Base-by-base conservation (phyloP, 1,284 basidiomycete species). In the Ganoderma resinaceum region DNA sequence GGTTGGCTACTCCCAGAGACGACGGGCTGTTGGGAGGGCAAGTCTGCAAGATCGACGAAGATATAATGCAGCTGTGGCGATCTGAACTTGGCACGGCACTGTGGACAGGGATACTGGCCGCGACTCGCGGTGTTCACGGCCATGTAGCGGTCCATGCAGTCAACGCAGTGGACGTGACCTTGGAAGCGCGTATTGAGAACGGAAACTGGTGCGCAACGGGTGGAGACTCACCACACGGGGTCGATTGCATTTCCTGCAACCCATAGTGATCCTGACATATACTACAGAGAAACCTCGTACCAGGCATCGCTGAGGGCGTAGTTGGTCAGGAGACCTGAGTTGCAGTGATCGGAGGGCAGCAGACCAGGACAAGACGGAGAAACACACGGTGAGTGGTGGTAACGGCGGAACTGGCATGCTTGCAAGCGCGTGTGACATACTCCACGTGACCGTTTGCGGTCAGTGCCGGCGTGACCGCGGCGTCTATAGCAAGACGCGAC, bases 241-340 rank as follows among this genome's bases (percentile, higher is more conserved):
- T 61, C 49, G 57, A 52, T 9, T 69, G 65, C 35, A 72, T 49
- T 0, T 63, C 29, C 20, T 59, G 49, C 18, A 68, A 29, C 1
- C 52, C 38, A 37, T 65, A 52, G 23, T 65, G 33, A n/a, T 70
- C 71, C 20, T 68, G 68, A 64, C 71, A 72, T 57, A 72, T 68
- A 23, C 55, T 65, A 58, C 71, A 72, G 5, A 60, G 58, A 37
- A 60, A 60, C 12, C 16, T 31, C 3, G 37, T 16, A 29, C 37
- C 23, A 38, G 58, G 12, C 58, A 60, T 60, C 6, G 26, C 31
- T 16, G 52, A 18, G 16, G 29, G 3, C 16, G 31, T 5, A 26
- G 26, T 14, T 52, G 14, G 49, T 4, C 20, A 11, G 14, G 1
- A 26, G 11, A 9, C 16, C 14, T 1, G 29, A 35, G 8, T 33